A percentile compares a stretch with the other conserved stretches of the same genome.
Conservation (phyloP, 306 rosid species). For the Astragalus membranaceus region DNA sequence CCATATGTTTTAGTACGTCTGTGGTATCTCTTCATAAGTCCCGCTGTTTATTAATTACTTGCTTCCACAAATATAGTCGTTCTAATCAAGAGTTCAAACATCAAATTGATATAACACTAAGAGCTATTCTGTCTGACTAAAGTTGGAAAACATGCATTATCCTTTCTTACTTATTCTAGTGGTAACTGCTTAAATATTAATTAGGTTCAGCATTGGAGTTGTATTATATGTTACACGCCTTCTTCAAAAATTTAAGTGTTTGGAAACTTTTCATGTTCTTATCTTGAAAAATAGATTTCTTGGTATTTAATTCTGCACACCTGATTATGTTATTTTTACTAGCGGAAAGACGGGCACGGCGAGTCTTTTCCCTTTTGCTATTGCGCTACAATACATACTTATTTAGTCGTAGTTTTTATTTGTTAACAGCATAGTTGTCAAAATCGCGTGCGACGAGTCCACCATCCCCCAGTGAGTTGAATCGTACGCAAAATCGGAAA, state of each 20-base stretch:
- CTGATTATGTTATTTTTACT: not conserved
- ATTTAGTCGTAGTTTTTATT: too few relatives aligned
- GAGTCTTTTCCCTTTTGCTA: too few relatives aligned
- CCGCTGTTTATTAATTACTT: not conserved
- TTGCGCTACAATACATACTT: too few relatives aligned
- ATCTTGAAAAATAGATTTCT: not conserved
- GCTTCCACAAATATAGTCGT: not conserved
- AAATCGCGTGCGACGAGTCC: too few relatives aligned
- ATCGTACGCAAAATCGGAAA: too few relatives aligned
- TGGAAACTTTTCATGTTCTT: not conserved
- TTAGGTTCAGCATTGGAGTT: constrained; percentile 5
- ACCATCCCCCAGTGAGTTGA: too few relatives aligned
- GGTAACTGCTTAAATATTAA: not conserved
- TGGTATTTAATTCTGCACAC: not conserved
- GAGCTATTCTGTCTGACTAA: not conserved
- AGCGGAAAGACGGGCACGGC: too few relatives aligned
- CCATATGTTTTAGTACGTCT: not conserved
- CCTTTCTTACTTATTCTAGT: not conserved
- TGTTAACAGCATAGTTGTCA: too few relatives aligned
- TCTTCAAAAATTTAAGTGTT: not conserved
- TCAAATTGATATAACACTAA: not conserved
- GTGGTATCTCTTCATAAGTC: not conserved
- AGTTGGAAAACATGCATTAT: not conserved
- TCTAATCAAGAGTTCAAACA: not conserved
- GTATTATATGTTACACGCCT: not conserved